Evolutionary conservation across 2,329 filamentous ascomycete genomes (phyloP).

Genomic region (Sporothrix protearum): DNA sequence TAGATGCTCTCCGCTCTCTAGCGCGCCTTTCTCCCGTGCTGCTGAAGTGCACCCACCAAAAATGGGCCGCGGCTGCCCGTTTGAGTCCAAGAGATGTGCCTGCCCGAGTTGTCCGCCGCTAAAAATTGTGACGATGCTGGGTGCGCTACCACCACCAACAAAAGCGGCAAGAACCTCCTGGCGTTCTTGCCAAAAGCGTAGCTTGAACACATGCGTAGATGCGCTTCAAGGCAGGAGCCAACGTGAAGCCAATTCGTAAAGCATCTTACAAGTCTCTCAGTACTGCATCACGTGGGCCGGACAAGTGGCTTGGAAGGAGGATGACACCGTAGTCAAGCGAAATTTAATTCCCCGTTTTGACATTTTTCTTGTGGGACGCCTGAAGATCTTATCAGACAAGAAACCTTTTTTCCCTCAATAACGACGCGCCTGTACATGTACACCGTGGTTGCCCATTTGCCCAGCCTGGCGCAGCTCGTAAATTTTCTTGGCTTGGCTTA

Average conservation of each 20-base stretch:
- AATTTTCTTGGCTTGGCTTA: not conserved
- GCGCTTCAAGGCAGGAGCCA: not conserved
- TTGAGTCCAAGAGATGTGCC: not conserved
- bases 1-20: constrained; percentile 13
- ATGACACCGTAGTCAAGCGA: not conserved
- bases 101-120: not conserved
- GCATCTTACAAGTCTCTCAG: not conserved
- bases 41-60: not conserved
- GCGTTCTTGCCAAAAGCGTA: not conserved
- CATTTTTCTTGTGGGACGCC: not conserved
- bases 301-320: constrained; percentile 13
- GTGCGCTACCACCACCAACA: not conserved
- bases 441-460: not conserved
- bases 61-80: not conserved
- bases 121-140: not conserved
- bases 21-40: not conserved
- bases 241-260: not conserved
- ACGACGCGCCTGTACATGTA: not conserved
- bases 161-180: not conserved
- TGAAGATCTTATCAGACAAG: not conserved
- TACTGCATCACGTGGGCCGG: not conserved
- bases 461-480: constrained; percentile 16
- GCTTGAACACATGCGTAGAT: not conserved
- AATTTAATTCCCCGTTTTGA: not conserved
- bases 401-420: not conserved